Conservation (phyloP, 805 yeast species). For the Barnettozyma wickerhamii region DNA sequence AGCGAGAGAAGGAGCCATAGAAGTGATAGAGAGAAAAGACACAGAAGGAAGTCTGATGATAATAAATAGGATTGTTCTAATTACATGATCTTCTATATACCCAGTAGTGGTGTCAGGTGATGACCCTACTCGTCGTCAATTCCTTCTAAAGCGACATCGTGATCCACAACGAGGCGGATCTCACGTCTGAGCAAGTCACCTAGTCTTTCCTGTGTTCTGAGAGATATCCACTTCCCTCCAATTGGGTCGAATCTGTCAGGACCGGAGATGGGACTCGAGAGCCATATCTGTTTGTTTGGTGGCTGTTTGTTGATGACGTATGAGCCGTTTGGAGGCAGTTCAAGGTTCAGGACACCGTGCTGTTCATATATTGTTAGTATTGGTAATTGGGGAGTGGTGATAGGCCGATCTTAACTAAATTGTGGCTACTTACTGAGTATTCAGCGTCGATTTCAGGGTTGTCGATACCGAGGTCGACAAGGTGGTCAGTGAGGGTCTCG, state of each 20-base stretch:
- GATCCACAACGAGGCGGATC: constrained; percentile 31
- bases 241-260: constrained; percentile 82
- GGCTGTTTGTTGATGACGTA: constrained; percentile 97
- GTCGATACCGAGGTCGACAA: constrained; percentile 64
- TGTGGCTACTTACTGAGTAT: constrained; percentile 49
- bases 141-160: constrained; percentile 20
- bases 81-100: constrained; percentile 7
- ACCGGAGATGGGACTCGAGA: constrained; percentile 89
- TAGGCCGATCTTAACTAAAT: no score
- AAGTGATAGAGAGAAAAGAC: constrained; percentile 34
- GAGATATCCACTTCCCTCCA: constrained; percentile 71
- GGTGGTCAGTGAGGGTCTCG: constrained; percentile 60
- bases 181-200: constrained; percentile 50
- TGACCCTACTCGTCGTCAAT: constrained; percentile 11
- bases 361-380: constrained; percentile 13
- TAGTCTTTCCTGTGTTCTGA: constrained; percentile 55
- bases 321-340: constrained; percentile 67
- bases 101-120: not conserved
- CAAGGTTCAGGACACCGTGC: constrained; percentile 83
- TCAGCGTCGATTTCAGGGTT: constrained; percentile 69
- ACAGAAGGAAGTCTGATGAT: constrained; percentile 28
- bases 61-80: constrained; percentile 27
- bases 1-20: constrained; percentile 1
- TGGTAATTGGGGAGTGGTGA: no score
- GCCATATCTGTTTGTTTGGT: constrained; percentile 95